phyloP scores from a whole-genome alignment of 768 basidiomycete species.

The Pleurotus pulmonarius region DNA sequence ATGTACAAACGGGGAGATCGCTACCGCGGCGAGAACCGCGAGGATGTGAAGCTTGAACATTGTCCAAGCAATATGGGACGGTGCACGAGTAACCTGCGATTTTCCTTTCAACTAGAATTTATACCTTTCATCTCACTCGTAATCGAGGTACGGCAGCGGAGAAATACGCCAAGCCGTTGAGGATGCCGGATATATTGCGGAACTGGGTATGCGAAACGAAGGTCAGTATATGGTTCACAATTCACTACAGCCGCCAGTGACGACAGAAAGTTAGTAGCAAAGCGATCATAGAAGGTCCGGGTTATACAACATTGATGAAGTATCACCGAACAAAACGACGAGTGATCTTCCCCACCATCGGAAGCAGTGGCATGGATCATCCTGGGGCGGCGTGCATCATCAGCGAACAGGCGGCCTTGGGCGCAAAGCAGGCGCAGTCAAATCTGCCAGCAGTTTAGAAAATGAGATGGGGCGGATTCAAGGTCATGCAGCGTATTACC shows the following conservation, averaged over 20 bases:
- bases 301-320: background rate
- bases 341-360: background rate
- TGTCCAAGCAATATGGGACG: background rate
- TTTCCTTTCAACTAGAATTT: no score
- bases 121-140: no score
- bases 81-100: no score
- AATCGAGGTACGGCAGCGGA: background rate
- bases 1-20: slow-evolving; percentile 22
- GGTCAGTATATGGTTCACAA: background rate
- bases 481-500: no score
- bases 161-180: background rate
- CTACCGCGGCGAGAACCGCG: slow-evolving; percentile 23
- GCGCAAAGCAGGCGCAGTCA: no score
- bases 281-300: background rate
- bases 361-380: no score
- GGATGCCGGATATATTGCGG: slow-evolving; percentile 4
- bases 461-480: no score
- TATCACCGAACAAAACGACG: background rate
- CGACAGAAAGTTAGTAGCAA: background rate
- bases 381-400: no score
- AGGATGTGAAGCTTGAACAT: slow-evolving; percentile 31
- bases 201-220: background rate
- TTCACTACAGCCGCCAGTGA: background rate
- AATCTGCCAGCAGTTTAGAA: no score
- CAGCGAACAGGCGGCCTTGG: no score